Base-by-base conservation (phyloP, 2,329 filamentous ascomycete genomes). In the Penicillium sp. region DNA sequence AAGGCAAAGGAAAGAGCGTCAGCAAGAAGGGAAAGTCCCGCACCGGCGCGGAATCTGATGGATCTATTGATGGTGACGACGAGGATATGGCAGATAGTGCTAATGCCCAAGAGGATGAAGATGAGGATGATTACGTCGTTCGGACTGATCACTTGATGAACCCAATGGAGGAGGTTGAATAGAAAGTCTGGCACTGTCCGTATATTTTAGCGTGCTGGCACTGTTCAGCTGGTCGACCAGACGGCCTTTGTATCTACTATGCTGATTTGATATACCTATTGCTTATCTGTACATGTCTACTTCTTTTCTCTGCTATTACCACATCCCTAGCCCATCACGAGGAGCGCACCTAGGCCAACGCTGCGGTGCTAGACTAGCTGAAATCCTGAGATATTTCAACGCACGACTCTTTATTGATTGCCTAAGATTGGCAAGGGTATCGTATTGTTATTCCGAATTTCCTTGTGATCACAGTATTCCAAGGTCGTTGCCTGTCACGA, bases 11-110 rank as follows among this genome's bases (percentile, higher is more conserved):
- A 45, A 65, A 71, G 56, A 61, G 60, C 33, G 54, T 56, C 17
- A 58, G 58, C 13, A 68, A 69, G 50, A 74, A 80, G 58, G 73
- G 72, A 21, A 80, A 78, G 17, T 73, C 74, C 15, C 63, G 69
- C 27, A 71, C 65, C 48, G 72, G 70, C 21, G 69, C 58, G 6
- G 70, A 73, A 48, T 70, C 69, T 1, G 72, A 75, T 65, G 71
- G 67, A 19, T 72, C 71, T 4, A 43, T 69, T 17, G 67, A 72
- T 41, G 69, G 67, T 0, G 71, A 69, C 46, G 68, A 72, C 27
- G 67, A 67, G 19, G 65, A 70, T 49, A 64, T 57, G 46, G 54
- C 53, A 0, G 59, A 68, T 43, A 64, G 64, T 43, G 63, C 56
- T 13, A 60, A 60, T n/a, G 61, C 57, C 8, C 59, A 60, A 13